phyloP scores from a whole-genome alignment of 306 rosid genomes.

The Citrullus colocynthis region DNA sequence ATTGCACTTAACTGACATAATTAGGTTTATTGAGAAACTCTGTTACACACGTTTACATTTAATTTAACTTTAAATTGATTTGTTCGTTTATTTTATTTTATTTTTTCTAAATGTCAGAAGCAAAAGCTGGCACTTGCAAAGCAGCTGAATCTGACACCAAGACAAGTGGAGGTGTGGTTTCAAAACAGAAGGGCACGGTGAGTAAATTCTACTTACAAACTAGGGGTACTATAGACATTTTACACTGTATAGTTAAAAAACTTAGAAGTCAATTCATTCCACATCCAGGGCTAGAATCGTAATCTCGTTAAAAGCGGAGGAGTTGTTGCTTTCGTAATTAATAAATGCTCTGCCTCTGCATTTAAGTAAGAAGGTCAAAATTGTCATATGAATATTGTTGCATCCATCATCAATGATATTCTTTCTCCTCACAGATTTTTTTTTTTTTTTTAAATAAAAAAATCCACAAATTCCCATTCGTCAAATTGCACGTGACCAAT shows the following conservation, averaged over 20 bases:
- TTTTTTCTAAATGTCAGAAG: constrained; percentile 26
- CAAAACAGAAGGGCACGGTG: constrained; percentile 94
- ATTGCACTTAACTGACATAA: neutral
- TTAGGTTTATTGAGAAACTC: neutral
- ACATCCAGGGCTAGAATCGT: neutral
- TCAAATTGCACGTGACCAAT: neutral
- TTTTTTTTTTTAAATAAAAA: no score
- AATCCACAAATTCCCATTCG: neutral
- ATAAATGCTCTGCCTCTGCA: neutral
- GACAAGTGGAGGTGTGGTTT: constrained; percentile 99
- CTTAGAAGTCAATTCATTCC: neutral
- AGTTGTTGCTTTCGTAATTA: constrained; percentile 8
- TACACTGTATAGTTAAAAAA: neutral
- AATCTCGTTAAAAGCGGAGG: neutral
- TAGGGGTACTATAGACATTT: constrained; percentile 14
- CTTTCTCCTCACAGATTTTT: neutral
- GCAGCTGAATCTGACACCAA: constrained; percentile 63
- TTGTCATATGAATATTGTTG: neutral
- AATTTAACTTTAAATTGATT: neutral
- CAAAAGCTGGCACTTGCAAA: constrained; percentile 86
- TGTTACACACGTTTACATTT: neutral
- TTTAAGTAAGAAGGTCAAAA: neutral
- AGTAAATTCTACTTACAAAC: neutral
- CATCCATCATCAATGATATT: constrained; percentile 1
- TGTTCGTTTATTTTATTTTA: neutral